Percentiles rank a stretch among this genome's conserved stretches.
phyloP scores from a whole-genome alignment of 1,139 yeast species.

The Blastobotrys elegans region DNA sequence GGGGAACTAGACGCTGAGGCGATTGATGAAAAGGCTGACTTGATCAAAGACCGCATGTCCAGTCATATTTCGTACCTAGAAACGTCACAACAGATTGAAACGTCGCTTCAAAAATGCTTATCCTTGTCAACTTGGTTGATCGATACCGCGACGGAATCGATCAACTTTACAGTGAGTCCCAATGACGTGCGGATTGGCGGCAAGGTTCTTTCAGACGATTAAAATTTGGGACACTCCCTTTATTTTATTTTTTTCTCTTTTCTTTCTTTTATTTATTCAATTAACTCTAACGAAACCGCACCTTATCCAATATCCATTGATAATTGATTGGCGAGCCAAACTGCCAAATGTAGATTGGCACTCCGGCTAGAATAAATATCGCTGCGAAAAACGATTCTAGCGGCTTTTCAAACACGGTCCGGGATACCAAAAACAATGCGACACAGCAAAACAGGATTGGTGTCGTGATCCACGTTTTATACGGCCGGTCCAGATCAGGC shows the following conservation, averaged over 20 bases:
- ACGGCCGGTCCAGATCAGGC: constrained; percentile 37
- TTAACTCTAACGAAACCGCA: not conserved
- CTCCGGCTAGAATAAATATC: constrained; percentile 31
- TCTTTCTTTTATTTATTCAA: too few species aligned
- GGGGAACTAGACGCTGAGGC: constrained; percentile 7
- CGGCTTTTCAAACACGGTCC: constrained; percentile 37
- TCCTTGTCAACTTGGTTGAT: constrained; percentile 22
- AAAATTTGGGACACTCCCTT: too few species aligned
- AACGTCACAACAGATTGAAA: constrained; percentile 22
- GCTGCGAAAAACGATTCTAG: constrained; percentile 29
- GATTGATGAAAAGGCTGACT: constrained; percentile 17
- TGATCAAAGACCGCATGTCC: constrained; percentile 21
- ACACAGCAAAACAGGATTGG: constrained; percentile 39
- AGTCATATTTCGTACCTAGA: constrained; percentile 25
- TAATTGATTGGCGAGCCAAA: constrained; percentile 15
- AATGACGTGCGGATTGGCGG: constrained; percentile 21
- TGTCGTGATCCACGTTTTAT: constrained; percentile 35
- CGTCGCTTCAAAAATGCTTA: constrained; percentile 23
- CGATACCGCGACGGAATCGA: constrained; percentile 21
- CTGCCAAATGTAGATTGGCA: constrained; percentile 32
- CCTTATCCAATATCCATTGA: not conserved
- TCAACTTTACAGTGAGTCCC: constrained; percentile 23
- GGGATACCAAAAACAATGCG: constrained; percentile 34
- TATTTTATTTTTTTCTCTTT: too few species aligned
- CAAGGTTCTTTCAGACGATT: constrained; percentile 14